These are phyloP conservation scores for Solanum medicagineum DNA, from an alignment of 257 asterid species.

Conservation along the genomic window DNA sequence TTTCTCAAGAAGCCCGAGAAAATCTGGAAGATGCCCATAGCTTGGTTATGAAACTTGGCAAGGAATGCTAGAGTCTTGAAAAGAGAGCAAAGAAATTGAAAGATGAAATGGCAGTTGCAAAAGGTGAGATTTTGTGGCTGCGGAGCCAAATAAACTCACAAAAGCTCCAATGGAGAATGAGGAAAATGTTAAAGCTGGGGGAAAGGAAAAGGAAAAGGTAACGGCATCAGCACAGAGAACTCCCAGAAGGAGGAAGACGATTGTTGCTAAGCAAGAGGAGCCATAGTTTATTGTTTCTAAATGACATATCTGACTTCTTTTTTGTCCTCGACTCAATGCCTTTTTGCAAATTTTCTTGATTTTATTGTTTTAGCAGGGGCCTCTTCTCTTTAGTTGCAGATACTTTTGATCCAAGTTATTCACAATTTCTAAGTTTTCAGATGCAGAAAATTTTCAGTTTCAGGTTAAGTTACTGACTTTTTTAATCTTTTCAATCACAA, in stretches of 20 bases:
- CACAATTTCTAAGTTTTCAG: too few species aligned
- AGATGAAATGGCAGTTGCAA: slow-evolving; percentile 68
- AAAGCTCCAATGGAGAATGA: slow-evolving; percentile 17
- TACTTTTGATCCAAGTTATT: too few species aligned
- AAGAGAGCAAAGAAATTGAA: slow-evolving; percentile 49
- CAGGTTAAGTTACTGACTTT: too few species aligned
- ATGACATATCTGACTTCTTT: not conserved
- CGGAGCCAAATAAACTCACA: slow-evolving; percentile 38
- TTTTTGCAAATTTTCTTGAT: too few species aligned
- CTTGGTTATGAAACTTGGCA: slow-evolving; percentile 48
- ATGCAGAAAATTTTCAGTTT: too few species aligned
- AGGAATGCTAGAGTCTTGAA: slow-evolving; percentile 48
- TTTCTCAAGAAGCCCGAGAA: slow-evolving; percentile 46
- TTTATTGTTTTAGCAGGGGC: too few species aligned
- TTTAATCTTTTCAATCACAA: too few species aligned
- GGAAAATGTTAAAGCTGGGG: slow-evolving; percentile 17
- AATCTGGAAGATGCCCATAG: slow-evolving; percentile 74
- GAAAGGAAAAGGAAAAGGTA: slow-evolving; percentile 17
- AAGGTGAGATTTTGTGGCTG: slow-evolving; percentile 72
- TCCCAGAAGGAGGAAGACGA: slow-evolving; percentile 43
- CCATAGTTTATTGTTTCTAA: slow-evolving; percentile 5
- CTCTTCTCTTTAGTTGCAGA: too few species aligned
- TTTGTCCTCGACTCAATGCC: not conserved
- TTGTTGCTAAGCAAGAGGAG: slow-evolving; percentile 15
- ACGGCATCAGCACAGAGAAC: slow-evolving; percentile 30